These are phyloP conservation scores for Gyromitra esculenta DNA, from an alignment of 2,329 filamentous ascomycete genomes.

Conservation along the genomic window DNA sequence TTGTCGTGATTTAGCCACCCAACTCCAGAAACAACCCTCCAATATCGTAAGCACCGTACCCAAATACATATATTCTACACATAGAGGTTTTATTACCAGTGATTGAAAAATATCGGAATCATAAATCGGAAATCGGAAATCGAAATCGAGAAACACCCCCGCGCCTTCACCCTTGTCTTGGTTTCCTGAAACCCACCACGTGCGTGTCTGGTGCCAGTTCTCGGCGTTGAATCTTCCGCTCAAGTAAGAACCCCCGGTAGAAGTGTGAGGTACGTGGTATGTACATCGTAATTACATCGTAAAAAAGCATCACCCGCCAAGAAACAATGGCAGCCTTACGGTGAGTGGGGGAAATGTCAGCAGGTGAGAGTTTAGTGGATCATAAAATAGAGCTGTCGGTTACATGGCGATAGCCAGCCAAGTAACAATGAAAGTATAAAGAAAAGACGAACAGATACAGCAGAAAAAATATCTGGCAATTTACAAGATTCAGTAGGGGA, in stretches of 20 bases:
- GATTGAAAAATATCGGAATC: constrained; percentile 40
- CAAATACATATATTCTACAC: constrained; percentile 28
- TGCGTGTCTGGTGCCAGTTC: neutral
- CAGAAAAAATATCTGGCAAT: neutral
- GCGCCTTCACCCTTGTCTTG: constrained; percentile 4
- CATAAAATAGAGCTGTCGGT: neutral
- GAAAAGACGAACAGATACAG: neutral
- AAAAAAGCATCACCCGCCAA: constrained; percentile 8
- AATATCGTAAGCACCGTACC: constrained; percentile 27
- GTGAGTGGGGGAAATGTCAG: neutral
- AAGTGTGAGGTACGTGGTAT: constrained; percentile 15
- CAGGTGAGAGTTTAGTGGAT: neutral
- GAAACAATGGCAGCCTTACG: constrained; percentile 17
- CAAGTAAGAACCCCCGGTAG: constrained; percentile 6
- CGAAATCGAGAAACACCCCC: constrained; percentile 35
- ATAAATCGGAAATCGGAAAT: constrained; percentile 49
- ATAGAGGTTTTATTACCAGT: constrained; percentile 26
- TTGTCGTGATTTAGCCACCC: constrained; percentile 20
- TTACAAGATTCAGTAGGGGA: constrained; percentile 2
- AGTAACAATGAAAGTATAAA: neutral
- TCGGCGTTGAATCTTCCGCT: constrained; percentile 21
- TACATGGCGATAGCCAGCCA: constrained; percentile 6
- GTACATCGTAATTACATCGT: constrained; percentile 32
- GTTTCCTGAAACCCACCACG: constrained; percentile 19
- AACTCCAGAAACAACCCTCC: constrained; percentile 14